Evolutionary conservation across 495 filamentous ascomycete species (phyloP).

Genomic region (Cudoniella acicularis): DNA sequence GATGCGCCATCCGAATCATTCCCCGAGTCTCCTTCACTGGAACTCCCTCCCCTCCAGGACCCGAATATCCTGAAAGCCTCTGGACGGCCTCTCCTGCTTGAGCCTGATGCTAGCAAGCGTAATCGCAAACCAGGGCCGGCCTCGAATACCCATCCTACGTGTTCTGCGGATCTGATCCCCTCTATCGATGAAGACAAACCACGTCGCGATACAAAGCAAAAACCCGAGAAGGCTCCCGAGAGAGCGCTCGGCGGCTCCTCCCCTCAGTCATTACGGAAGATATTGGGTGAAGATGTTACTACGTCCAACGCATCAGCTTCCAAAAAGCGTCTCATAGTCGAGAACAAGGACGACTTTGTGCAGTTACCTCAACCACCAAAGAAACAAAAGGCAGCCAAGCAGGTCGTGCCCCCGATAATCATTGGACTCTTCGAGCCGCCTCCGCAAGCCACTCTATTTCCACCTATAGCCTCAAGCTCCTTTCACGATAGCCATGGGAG

Average conservation of each 20-base stretch:
- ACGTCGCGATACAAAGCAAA: slow-evolving; percentile 7
- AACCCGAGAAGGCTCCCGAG: not conserved
- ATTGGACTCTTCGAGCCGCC: slow-evolving; percentile 75
- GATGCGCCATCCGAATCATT: slow-evolving; percentile 33
- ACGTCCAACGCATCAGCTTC: slow-evolving; percentile 29
- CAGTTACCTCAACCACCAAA: slow-evolving; percentile 52
- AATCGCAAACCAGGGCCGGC: slow-evolving; percentile 29
- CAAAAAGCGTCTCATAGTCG: slow-evolving; percentile 44
- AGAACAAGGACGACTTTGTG: slow-evolving; percentile 49
- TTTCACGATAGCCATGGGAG: slow-evolving; percentile 42
- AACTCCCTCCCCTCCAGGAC: slow-evolving; percentile 41
- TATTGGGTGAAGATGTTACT: slow-evolving; percentile 39
- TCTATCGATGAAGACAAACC: slow-evolving; percentile 14
- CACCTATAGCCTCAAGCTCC: slow-evolving; percentile 59
- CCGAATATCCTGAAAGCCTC: slow-evolving; percentile 34
- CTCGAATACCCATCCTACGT: slow-evolving; percentile 5
- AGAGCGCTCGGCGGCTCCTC: slow-evolving; percentile 25
- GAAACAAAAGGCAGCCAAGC: slow-evolving; percentile 49
- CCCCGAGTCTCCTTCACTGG: slow-evolving; percentile 31
- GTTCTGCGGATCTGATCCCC: not conserved
- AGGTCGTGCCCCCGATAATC: slow-evolving; percentile 58
- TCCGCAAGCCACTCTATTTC: slow-evolving; percentile 67
- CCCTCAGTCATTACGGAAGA: slow-evolving; percentile 42
- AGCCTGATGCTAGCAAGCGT: slow-evolving; percentile 38
- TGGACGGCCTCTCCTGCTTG: slow-evolving; percentile 41